Percentiles rank a stretch among this genome's conserved stretches.
These are phyloP conservation scores for Cyamopsis tetragonoloba DNA, from an alignment of 306 rosid genomes.

Conservation along the genomic window DNA sequence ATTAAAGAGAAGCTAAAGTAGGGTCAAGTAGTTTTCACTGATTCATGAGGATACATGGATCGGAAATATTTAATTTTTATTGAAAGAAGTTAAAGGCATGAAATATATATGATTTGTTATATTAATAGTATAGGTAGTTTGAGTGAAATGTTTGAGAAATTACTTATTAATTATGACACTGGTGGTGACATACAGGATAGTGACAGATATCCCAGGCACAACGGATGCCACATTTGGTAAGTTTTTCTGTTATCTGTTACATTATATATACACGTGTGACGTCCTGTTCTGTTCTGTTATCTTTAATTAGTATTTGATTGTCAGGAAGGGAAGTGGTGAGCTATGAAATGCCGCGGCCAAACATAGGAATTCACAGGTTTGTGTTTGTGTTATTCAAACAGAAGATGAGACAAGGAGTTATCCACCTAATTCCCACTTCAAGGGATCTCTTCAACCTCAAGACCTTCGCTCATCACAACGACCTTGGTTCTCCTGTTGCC, in stretches of 20 bases:
- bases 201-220: slow-evolving; percentile 92
- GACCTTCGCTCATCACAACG: slow-evolving; percentile 55
- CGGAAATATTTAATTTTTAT: too few relatives aligned
- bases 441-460: slow-evolving; percentile 61
- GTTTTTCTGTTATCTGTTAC: neutral
- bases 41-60: too few relatives aligned
- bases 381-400: slow-evolving; percentile 81
- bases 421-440: slow-evolving; percentile 35
- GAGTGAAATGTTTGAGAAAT: neutral
- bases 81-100: neutral
- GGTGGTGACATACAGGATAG: slow-evolving; percentile 67
- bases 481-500: slow-evolving; percentile 77
- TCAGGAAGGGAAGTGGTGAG: slow-evolving; percentile 69
- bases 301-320: too few relatives aligned
- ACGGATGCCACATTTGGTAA: slow-evolving; percentile 79
- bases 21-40: too few relatives aligned
- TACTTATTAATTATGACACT: too few relatives aligned
- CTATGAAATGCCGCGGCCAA: slow-evolving; percentile 77
- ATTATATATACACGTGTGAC: neutral
- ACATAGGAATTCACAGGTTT: slow-evolving; percentile 87
- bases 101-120: neutral
- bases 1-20: too few relatives aligned
- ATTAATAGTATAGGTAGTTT: neutral
- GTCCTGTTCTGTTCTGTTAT: too few relatives aligned
- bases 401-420: slow-evolving; percentile 49